These are phyloP conservation scores for Penicillium crustosum DNA, from an alignment of 2,329 filamentous ascomycete genomes.

Conservation along the genomic window DNA sequence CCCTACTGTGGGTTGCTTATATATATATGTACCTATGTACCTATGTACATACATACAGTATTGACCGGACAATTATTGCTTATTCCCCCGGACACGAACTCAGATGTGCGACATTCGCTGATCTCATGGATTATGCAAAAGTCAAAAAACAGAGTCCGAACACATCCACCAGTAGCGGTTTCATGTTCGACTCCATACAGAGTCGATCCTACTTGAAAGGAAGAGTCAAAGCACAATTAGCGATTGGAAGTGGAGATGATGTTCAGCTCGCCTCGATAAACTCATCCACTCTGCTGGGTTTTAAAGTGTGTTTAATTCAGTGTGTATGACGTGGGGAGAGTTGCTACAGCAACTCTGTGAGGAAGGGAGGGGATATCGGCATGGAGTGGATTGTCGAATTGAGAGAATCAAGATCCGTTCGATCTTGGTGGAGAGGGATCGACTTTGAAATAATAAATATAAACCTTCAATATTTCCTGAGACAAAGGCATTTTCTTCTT, in stretches of 20 bases:
- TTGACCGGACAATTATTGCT: slow-evolving; percentile 3
- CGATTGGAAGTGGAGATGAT: slow-evolving; percentile 11
- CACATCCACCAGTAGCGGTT: slow-evolving; percentile 1
- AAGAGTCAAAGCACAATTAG: not conserved
- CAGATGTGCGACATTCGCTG: slow-evolving; percentile 5
- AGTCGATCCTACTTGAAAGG: slow-evolving; percentile 1
- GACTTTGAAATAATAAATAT: slow-evolving; percentile 10
- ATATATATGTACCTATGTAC: not conserved
- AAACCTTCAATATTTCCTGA: slow-evolving; percentile 2
- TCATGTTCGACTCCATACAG: not conserved
- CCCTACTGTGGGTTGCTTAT: not conserved
- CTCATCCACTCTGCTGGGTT: not conserved
- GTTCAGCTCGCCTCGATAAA: slow-evolving; percentile 23
- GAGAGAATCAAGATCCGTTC: slow-evolving; percentile 18
- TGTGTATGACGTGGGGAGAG: slow-evolving; percentile 25
- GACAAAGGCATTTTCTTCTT: not conserved
- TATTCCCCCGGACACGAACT: not conserved
- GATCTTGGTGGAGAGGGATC: slow-evolving; percentile 11
- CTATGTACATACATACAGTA: not conserved
- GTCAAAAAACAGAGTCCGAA: not conserved
- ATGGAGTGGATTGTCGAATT: slow-evolving; percentile 7
- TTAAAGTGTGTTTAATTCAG: slow-evolving; percentile 7
- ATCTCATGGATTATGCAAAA: not conserved
- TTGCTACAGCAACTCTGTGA: slow-evolving; percentile 23
- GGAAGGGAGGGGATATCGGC: slow-evolving; percentile 7